Evolutionary conservation across 2,329 filamentous ascomycete genomes (phyloP), one percentile per base, ranked within the genome.

Genomic region (Nigrospora sphaerica): DNA sequence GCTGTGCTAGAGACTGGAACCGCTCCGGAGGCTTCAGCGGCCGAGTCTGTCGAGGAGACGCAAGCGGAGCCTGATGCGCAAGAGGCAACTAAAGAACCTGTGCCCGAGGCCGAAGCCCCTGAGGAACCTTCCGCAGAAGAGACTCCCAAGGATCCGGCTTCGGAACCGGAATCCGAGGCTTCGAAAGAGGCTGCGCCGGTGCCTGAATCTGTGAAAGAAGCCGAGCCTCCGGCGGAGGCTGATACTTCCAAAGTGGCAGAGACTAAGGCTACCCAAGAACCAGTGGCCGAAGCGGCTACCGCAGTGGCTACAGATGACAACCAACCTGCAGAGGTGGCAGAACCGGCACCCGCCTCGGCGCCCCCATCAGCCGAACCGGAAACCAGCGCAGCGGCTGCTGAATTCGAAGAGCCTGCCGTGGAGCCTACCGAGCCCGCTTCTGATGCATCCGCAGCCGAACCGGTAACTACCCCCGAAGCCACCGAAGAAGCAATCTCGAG

Each of bases 231-330:
- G n/a, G 14, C 31, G 6, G 7, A 42, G 34, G 40, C 32, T 14
- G 36, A 46, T 6, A 14, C 40, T 11, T 6, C 40, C 12, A 17
- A 33, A 9, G 32, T 39, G n/a, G 38, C 40, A 10, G 36, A 18
- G 13, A 18, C 19, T 2, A 35, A 48, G 10, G 10, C 44, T n/a
- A 5, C 39, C 6, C 16, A 32, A 16, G 35, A 49, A 32, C 32
- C 44, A 14, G 33, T 28, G 13, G 12, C 39, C 31, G 32, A 49
- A 19, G 17, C 23, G 19, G 38, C 34, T 13, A 31, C 33, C 19
- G 32, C 16, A 81, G 46, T 71, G 85, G 3, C 61, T 76, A 17
- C 32, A 6, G 16, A 72, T 74, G 14, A 58, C 83, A 9, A 77
- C 76, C 47, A 75, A 71, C 32, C 59, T 85, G 10, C 59, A 83